Conservation (phyloP, 192 early-diverging fungal species). For the Chytriomyces sp. region DNA sequence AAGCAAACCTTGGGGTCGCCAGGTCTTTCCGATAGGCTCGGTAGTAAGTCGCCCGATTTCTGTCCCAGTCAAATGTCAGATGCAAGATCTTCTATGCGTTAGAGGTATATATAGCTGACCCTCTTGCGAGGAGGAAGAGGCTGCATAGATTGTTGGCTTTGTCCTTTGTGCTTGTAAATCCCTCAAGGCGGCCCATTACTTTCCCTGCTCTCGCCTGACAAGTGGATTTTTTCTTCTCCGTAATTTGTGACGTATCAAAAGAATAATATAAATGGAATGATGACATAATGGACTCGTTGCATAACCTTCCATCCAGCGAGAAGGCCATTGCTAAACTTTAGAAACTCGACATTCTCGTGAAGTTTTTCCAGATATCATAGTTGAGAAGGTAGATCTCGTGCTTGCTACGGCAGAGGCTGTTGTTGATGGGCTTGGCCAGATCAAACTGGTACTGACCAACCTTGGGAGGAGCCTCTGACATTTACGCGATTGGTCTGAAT, state of each 20-base stretch:
- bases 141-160: no score
- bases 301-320: no score
- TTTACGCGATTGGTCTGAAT: constrained; percentile 1
- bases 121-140: background rate
- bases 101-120: background rate
- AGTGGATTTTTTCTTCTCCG: no score
- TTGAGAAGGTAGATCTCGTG: constrained; percentile 91
- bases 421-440: constrained; percentile 93
- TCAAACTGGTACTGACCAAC: constrained; percentile 74
- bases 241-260: no score
- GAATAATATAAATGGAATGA: no score
- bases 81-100: background rate
- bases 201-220: no score
- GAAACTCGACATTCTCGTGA: constrained; percentile 75
- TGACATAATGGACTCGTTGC: no score
- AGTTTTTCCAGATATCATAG: constrained; percentile 84
- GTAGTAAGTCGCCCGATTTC: constrained; percentile 11
- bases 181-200: no score
- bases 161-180: no score
- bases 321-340: constrained; percentile 70
- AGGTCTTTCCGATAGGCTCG: background rate
- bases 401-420: constrained; percentile 99
- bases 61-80: background rate
- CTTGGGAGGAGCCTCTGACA: background rate
- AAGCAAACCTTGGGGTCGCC: background rate